phyloP scores from a whole-genome alignment of 2,329 filamentous ascomycete species.

The Pezicula radicicola region DNA sequence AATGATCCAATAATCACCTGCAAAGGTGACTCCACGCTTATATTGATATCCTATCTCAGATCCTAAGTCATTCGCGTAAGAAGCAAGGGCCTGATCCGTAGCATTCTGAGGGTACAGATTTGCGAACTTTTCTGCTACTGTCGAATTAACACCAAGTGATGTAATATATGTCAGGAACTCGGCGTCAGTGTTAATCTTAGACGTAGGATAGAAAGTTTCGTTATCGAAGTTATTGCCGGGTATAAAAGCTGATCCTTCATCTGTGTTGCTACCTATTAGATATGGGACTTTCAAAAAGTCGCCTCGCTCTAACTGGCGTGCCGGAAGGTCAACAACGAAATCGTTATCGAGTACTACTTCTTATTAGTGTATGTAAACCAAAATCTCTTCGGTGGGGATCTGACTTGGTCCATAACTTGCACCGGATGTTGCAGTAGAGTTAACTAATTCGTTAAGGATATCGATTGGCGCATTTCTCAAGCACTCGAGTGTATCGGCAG shows the following conservation, averaged over 20 bases:
- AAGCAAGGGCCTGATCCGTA: neutral
- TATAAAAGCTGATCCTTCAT: slow-evolving; percentile 37
- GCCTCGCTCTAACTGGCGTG: slow-evolving; percentile 13
- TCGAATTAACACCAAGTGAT: neutral
- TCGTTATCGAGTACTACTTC: slow-evolving; percentile 26
- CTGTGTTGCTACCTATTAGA: slow-evolving; percentile 31
- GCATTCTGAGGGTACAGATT: neutral
- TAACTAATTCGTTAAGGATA: slow-evolving; percentile 23
- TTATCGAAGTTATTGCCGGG: neutral
- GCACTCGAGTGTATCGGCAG: neutral
- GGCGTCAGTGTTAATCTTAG: neutral
- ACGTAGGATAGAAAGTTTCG: neutral
- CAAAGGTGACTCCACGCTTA: neutral
- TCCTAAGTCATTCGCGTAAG: neutral
- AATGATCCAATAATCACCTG: neutral
- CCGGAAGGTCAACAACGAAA: slow-evolving; percentile 18
- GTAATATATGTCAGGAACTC: neutral
- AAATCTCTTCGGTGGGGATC: slow-evolving; percentile 14
- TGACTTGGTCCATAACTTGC: neutral
- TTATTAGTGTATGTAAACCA: neutral
- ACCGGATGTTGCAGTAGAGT: slow-evolving; percentile 22
- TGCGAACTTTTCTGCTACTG: neutral
- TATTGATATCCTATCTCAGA: neutral
- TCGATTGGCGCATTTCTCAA: slow-evolving; percentile 11
- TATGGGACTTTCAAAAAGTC: slow-evolving; percentile 37